These are phyloP conservation scores for Boletus sensibilis DNA, from an alignment of 768 basidiomycete genomes.

Conservation along the genomic window DNA sequence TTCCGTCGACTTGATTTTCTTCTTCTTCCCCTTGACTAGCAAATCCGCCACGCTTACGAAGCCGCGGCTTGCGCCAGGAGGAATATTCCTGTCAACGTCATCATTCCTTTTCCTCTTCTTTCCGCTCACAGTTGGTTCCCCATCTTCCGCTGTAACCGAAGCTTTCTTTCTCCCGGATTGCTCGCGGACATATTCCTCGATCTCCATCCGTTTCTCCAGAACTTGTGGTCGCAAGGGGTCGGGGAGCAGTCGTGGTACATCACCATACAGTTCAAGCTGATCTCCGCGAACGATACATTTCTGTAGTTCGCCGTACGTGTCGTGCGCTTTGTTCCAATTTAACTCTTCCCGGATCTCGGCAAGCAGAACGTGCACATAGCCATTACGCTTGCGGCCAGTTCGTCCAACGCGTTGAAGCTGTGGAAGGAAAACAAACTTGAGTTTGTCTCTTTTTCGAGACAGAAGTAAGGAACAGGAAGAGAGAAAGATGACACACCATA, in stretches of 20 bases:
- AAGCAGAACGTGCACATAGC: slow-evolving; percentile 87
- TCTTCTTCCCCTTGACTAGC: slow-evolving; percentile 52
- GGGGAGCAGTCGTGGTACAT: slow-evolving; percentile 85
- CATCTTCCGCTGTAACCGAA: slow-evolving; percentile 23
- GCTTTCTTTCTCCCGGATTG: slow-evolving; percentile 38
- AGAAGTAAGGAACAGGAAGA: no score
- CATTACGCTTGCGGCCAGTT: slow-evolving; percentile 89
- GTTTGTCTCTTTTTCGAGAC: not conserved
- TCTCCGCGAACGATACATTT: slow-evolving; percentile 82
- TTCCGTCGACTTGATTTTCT: slow-evolving; percentile 37
- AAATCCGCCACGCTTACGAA: slow-evolving; percentile 72
- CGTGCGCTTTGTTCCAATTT: slow-evolving; percentile 87
- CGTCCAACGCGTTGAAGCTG: slow-evolving; percentile 95
- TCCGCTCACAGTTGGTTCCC: slow-evolving; percentile 31
- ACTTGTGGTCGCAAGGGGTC: slow-evolving; percentile 72
- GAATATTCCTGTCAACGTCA: slow-evolving; percentile 68
- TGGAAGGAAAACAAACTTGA: slow-evolving; percentile 2
- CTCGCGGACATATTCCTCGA: slow-evolving; percentile 66
- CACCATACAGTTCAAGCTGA: slow-evolving; percentile 88
- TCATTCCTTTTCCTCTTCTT: slow-evolving; percentile 73
- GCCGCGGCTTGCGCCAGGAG: slow-evolving; percentile 63
- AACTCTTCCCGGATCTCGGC: slow-evolving; percentile 87
- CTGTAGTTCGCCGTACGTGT: slow-evolving; percentile 85
- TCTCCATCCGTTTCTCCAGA: slow-evolving; percentile 80
- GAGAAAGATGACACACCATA: slow-evolving; percentile 59